Conservation (phyloP, 768 basidiomycete genomes). For the Hericium rajendrae region DNA sequence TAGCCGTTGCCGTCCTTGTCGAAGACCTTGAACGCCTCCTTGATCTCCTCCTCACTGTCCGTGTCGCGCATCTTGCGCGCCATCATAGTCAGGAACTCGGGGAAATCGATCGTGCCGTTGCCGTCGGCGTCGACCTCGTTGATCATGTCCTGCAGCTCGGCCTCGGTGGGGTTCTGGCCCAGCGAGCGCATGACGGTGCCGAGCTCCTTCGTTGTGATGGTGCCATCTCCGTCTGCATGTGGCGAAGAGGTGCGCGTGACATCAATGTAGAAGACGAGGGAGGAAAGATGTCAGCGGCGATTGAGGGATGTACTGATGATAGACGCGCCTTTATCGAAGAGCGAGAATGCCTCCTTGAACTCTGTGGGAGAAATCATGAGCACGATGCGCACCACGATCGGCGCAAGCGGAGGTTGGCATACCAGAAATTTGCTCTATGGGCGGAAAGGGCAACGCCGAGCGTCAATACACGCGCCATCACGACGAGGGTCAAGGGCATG, state of each 20-base stretch:
- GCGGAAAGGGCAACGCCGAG: background rate
- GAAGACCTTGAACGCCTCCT: conserved; percentile 94
- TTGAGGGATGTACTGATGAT: background rate
- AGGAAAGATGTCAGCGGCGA: background rate
- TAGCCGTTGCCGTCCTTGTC: conserved; percentile 93
- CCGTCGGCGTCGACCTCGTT: conserved; percentile 88
- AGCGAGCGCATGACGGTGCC: conserved; percentile 91
- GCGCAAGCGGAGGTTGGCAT: conserved; percentile 18
- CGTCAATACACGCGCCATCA: background rate
- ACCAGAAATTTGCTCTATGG: conserved; percentile 86
- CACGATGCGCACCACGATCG: background rate
- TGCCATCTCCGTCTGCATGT: conserved; percentile 75
- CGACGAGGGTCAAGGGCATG: conserved; percentile 7
- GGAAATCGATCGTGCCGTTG: conserved; percentile 79
- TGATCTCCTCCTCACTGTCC: conserved; percentile 90
- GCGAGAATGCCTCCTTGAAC: conserved; percentile 98
- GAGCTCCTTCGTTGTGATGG: conserved; percentile 84
- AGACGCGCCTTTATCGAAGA: conserved; percentile 85
- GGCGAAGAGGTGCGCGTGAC: background rate
- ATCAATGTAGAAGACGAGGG: background rate
- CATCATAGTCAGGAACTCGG: conserved; percentile 78
- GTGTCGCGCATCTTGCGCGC: conserved; percentile 86
- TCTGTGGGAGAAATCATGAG: conserved; percentile 37
- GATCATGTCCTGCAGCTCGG: conserved; percentile 91
- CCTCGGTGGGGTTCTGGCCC: conserved; percentile 88